Base-by-base conservation (phyloP, 2,329 filamentous ascomycete species). In the Gremmenia infestans region DNA sequence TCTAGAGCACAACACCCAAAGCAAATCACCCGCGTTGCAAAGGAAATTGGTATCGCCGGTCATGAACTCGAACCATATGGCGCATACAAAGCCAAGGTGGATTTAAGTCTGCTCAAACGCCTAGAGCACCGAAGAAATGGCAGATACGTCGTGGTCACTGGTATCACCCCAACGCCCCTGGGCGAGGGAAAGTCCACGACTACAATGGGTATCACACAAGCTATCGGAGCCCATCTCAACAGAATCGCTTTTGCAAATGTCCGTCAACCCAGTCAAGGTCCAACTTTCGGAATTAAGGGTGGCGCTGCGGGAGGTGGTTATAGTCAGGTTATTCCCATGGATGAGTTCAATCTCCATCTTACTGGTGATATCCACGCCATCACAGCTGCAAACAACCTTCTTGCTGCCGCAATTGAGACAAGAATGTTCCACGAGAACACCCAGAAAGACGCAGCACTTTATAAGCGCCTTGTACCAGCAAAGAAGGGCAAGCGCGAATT, bases 311-410 rank as follows among this genome's bases (percentile, higher is more conserved):
- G 94, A 68, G 94, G 94, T 72, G 94, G 94, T 40, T 99, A 97
- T 82, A 96, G 91, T 72, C 94, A 99, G 73, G 94, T 99, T 69
- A 97, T 99, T 67, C 94, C 94, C 57, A 99, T 99, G 94, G 94
- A 99, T 67, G 94, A 99, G 73, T 99, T 99, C 79, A 99, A 99
- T 75, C 78, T 99, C 70, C 94, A 99, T 73, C 77, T 99, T 68
- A 99, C 94, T 54, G 94, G 94, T 67, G 94, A 99, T 71, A 97
- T 99, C 55, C 94, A 99, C 72, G 94, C 94, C 63, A 94, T 99
- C 68, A 91, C 91, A 52, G 93, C 93, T 28, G 94, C 94, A 39
- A 99, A 97, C 81, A 99, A 99, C 75, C 80, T 99, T 56, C 82
- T 99, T 45, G 93, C 94, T 46, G 94, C 94, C 53, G 94, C 94